Evolutionary conservation across 73 alveolate genomes (phyloP), one percentile per base, ranked within the genome.

Genomic region (Urostyla sp.): DNA sequence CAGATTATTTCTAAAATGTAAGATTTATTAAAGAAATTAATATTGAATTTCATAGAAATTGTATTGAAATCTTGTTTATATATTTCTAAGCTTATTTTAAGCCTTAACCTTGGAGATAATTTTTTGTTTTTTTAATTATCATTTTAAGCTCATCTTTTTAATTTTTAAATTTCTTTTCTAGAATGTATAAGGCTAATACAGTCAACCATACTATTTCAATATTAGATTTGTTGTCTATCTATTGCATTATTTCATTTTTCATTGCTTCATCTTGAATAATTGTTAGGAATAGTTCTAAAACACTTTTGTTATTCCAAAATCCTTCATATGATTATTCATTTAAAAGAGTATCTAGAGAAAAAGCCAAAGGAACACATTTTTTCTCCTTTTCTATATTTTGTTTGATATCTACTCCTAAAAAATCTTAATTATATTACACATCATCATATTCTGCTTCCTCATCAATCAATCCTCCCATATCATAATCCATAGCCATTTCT

Each of bases 41-140:
- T n/a, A n/a, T n/a, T n/a, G n/a, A n/a, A n/a, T n/a, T n/a, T n/a
- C n/a, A n/a, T n/a, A n/a, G n/a, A n/a, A n/a, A n/a, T n/a, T n/a
- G n/a, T n/a, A n/a, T n/a, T n/a, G n/a, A n/a, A n/a, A n/a, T n/a
- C n/a, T n/a, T n/a, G n/a, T n/a, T n/a, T n/a, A n/a, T n/a, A n/a
- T n/a, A n/a, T n/a, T n/a, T n/a, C n/a, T n/a, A n/a, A n/a, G n/a
- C n/a, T n/a, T n/a, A n/a, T n/a, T n/a, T n/a, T n/a, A n/a, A n/a
- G n/a, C n/a, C n/a, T n/a, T n/a, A n/a, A n/a, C n/a, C n/a, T n/a
- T n/a, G n/a, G n/a, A n/a, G n/a, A n/a, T n/a, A n/a, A n/a, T n/a
- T 45, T 61, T 78, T 63, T n/a, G 89, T 83, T 53, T 78, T 78
- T 49, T 66, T 78, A 1, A 83, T 83, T 15, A 78, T 78, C 89